Percentiles rank a stretch among this genome's conserved stretches.
These are phyloP conservation scores for Panicum hallii DNA, from an alignment of 202 grass and related monocot genomes.

Conservation along the genomic window DNA sequence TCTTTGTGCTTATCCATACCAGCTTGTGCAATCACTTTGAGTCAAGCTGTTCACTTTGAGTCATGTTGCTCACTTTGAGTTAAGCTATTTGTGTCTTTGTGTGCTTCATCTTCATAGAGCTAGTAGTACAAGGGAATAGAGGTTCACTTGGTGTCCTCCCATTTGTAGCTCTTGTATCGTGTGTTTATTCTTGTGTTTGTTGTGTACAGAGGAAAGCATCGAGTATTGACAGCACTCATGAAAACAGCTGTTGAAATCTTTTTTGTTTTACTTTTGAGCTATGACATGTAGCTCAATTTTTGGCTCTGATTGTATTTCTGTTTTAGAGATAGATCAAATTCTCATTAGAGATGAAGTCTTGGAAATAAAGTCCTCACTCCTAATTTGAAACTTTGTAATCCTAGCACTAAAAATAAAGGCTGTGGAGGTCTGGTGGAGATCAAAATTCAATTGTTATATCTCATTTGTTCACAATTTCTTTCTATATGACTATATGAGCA, in stretches of 20 bases:
- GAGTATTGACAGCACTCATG: background rate
- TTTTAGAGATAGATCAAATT: background rate
- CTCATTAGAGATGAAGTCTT: background rate
- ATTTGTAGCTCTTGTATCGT: background rate
- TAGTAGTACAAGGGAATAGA: background rate
- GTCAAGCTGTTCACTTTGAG: background rate
- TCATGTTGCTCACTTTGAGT: background rate
- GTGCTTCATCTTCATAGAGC: background rate
- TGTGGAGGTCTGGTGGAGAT: background rate
- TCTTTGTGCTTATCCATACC: background rate
- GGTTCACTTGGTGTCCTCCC: background rate
- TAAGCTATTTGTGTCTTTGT: background rate
- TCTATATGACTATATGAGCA: background rate
- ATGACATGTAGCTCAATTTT: background rate
- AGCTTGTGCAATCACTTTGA: background rate
- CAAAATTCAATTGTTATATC: background rate
- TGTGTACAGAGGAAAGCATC: background rate
- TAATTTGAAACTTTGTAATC: background rate
- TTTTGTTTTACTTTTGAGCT: background rate
- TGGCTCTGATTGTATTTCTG: background rate
- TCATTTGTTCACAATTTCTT: background rate
- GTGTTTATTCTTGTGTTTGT: background rate
- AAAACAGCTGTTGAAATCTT: background rate
- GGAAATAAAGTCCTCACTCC: background rate
- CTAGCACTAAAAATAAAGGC: background rate